These are phyloP conservation scores for Stagonosporopsis cucurbitacearum DNA, from an alignment of 2,329 filamentous ascomycete species.

Conservation along the genomic window DNA sequence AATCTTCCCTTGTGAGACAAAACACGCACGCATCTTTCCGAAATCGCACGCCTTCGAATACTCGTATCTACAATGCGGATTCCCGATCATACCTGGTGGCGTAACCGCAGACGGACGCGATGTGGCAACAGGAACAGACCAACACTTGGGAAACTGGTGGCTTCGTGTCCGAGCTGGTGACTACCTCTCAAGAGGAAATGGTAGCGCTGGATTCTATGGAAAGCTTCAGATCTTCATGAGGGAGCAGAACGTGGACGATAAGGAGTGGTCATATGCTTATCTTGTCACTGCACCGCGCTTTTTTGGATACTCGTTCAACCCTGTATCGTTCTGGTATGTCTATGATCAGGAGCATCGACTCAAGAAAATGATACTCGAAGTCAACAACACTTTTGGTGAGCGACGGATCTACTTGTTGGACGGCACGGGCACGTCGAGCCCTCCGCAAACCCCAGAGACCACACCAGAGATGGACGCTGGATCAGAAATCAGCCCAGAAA, in stretches of 20 bases:
- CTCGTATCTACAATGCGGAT: constrained; percentile 72
- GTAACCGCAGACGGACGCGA: constrained; percentile 26
- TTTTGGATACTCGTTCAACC: constrained; percentile 75
- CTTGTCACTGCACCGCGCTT: constrained; percentile 74
- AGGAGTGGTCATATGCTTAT: constrained; percentile 70
- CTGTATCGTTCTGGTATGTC: constrained; percentile 80
- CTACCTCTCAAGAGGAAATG: constrained; percentile 64
- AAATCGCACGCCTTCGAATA: constrained; percentile 72
- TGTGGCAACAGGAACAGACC: constrained; percentile 31
- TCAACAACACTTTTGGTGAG: constrained; percentile 80
- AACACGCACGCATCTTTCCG: constrained; percentile 71
- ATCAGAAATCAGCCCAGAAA: constrained; percentile 9
- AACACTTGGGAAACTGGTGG: constrained; percentile 55
- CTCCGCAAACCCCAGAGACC: constrained; percentile 25
- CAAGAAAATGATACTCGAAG: constrained; percentile 71
- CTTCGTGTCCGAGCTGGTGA: constrained; percentile 66
- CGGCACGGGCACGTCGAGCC: constrained; percentile 40
- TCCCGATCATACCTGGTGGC: constrained; percentile 69
- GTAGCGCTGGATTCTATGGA: constrained; percentile 62
- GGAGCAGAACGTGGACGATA: constrained; percentile 63
- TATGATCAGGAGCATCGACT: constrained; percentile 66
- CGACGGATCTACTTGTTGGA: constrained; percentile 69
- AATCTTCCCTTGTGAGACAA: constrained; percentile 70
- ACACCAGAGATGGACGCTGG: constrained; percentile 12
- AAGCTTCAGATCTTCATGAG: constrained; percentile 68